A percentile compares a stretch with the other conserved stretches of the same genome.
Evolutionary conservation across 164 flowering plant species (phyloP).

Genomic region (Litsea cubeba): DNA sequence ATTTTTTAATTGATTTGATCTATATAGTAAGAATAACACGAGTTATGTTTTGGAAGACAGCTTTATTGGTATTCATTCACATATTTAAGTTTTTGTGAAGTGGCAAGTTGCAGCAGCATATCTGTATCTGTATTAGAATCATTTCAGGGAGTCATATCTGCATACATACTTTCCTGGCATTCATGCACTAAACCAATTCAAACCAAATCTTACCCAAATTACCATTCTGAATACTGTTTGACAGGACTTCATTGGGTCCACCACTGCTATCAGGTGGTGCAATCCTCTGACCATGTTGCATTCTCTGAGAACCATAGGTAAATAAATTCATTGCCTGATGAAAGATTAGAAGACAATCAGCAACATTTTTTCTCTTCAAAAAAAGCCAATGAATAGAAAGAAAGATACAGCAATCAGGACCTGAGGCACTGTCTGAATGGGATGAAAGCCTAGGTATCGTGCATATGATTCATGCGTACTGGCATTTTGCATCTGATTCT

Average conservation of each 20-base stretch:
- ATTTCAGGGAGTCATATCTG: background rate
- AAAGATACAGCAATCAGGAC: slow-evolving; percentile 8
- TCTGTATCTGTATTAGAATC: background rate
- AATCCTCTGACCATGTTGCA: slow-evolving; percentile 28
- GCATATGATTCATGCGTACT: slow-evolving; percentile 35
- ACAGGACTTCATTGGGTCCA: slow-evolving; percentile 20
- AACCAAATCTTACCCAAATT: slow-evolving; percentile 22
- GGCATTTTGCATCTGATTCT: slow-evolving; percentile 38
- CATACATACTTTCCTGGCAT: background rate
- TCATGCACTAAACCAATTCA: background rate
- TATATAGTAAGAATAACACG: background rate
- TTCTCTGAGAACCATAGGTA: slow-evolving; percentile 30
- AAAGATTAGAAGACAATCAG: slow-evolving; percentile 7
- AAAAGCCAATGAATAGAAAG: background rate
- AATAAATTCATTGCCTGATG: slow-evolving; percentile 50
- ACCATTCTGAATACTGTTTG: slow-evolving; percentile 20
- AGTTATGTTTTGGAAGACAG: too few species aligned
- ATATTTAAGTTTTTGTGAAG: too few species aligned
- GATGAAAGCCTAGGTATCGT: slow-evolving; percentile 43
- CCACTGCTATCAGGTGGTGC: slow-evolving; percentile 19
- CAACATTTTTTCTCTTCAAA: background rate
- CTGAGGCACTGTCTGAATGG: slow-evolving; percentile 39
- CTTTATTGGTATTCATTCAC: too few species aligned
- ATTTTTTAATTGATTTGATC: background rate
- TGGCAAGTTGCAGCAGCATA: background rate